phyloP scores from a whole-genome alignment of 139 green algal genomes.

The Mychonastes homosphaera region DNA sequence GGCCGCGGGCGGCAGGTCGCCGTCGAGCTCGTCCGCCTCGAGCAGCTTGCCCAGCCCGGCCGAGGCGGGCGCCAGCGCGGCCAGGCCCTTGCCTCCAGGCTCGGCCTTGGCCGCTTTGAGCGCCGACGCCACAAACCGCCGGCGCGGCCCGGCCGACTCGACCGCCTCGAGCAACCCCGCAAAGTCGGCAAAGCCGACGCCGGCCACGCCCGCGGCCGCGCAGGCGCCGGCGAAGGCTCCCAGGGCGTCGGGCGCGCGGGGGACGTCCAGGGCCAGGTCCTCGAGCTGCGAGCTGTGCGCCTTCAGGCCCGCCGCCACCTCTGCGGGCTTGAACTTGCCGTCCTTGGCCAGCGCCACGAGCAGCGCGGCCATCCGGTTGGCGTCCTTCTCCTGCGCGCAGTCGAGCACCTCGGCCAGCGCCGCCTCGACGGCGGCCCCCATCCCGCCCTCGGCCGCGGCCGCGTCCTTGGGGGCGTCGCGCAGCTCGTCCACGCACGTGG shows the following conservation, averaged over 20 bases:
- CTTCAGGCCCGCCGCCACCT: slow-evolving; percentile 32
- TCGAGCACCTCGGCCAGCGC: slow-evolving; percentile 56
- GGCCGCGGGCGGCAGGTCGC: slow-evolving; percentile 26
- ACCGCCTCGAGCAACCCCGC: slow-evolving; percentile 21
- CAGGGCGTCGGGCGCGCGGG: slow-evolving; percentile 51
- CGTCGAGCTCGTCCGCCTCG: slow-evolving; percentile 54
- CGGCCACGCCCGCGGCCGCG: slow-evolving; percentile 13
- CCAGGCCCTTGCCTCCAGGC: slow-evolving; percentile 22
- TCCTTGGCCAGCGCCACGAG: neutral
- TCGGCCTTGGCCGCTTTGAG: slow-evolving; percentile 29
- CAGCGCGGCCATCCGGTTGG: neutral
- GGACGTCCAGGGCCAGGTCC: slow-evolving; percentile 70
- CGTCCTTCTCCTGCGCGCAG: too few species aligned
- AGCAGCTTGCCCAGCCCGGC: slow-evolving; percentile 37
- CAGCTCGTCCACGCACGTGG: slow-evolving; percentile 35
- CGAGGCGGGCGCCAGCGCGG: slow-evolving; percentile 19
- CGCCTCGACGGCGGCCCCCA: slow-evolving; percentile 31
- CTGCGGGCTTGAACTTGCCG: slow-evolving; percentile 24
- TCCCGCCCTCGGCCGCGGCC: slow-evolving; percentile 4
- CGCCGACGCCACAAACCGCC: slow-evolving; percentile 37
- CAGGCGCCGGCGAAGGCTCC: slow-evolving; percentile 46
- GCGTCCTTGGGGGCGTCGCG: slow-evolving; percentile 12
- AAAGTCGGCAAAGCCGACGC: slow-evolving; percentile 10
- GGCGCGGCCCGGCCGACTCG: slow-evolving; percentile 45
- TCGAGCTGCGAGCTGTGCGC: too few species aligned